phyloP scores from a whole-genome alignment of 495 filamentous ascomycete genomes.

The Penicillium tannophilum region DNA sequence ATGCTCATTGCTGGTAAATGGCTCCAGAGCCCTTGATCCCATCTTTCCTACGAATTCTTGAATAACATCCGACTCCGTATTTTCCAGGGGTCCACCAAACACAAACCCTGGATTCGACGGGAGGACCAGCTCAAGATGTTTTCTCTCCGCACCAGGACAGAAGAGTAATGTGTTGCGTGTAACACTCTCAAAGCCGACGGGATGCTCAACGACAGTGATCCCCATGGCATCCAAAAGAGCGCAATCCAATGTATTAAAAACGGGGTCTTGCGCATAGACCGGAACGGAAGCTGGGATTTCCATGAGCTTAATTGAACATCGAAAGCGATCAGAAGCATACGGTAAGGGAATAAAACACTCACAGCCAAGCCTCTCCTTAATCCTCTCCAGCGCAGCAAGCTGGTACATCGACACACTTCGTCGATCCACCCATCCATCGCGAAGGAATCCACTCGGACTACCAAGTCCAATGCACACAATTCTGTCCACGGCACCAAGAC shows the following conservation, averaged over 20 bases:
- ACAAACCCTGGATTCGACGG: conserved; percentile 31
- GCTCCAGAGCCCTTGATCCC: conserved; percentile 31
- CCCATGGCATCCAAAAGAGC: conserved; percentile 55
- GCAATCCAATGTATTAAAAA: conserved; percentile 64
- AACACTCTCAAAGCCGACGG: conserved; percentile 57
- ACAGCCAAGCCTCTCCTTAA: conserved; percentile 39
- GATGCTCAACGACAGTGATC: conserved; percentile 58
- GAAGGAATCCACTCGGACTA: conserved; percentile 49
- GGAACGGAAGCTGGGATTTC: conserved; percentile 12
- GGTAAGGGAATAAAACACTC: conserved; percentile 9
- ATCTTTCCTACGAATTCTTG: conserved; percentile 24
- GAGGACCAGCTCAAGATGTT: conserved; percentile 41
- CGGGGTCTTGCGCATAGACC: conserved; percentile 68
- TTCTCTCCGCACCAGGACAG: conserved; percentile 52
- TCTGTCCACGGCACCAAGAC: conserved; percentile 14
- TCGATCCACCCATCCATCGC: conserved; percentile 50
- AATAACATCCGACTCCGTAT: conserved; percentile 31
- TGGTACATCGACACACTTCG: conserved; percentile 54
- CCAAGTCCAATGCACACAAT: conserved; percentile 59
- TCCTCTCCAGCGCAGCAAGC: conserved; percentile 60
- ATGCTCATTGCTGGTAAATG: conserved; percentile 40
- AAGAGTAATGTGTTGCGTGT: conserved; percentile 59
- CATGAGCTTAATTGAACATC: background rate
- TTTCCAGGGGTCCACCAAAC: conserved; percentile 41
- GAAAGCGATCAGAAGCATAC: background rate